Percentiles rank a stretch among this genome's conserved stretches.
phyloP scores from a whole-genome alignment of 371 early-diverging fungal genomes.

The Rhizopus delemar region DNA sequence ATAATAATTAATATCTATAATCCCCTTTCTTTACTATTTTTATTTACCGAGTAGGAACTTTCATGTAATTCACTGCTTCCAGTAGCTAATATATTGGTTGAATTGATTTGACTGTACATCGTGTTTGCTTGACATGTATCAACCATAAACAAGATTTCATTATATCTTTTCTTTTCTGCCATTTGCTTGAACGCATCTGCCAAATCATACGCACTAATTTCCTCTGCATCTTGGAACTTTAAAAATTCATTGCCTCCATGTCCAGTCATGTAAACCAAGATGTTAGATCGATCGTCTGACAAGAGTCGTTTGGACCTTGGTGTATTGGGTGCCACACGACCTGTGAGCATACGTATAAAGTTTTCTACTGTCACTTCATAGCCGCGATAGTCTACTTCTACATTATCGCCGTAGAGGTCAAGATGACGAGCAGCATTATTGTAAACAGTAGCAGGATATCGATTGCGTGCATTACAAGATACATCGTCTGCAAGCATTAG shows the following conservation, averaged over 20 bases:
- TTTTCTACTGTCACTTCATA: slow-evolving; percentile 98
- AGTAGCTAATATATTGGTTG: slow-evolving; percentile 90
- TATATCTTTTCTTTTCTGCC: slow-evolving; percentile 92
- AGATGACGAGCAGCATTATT: slow-evolving; percentile 80
- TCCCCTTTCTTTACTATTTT: neutral
- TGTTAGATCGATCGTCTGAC: slow-evolving; percentile 92
- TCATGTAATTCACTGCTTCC: slow-evolving; percentile 85
- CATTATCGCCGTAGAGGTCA: slow-evolving; percentile 91
- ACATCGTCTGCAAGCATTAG: slow-evolving; percentile 98
- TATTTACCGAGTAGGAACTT: slow-evolving; percentile 87
- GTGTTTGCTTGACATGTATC: slow-evolving; percentile 98
- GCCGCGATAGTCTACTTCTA: slow-evolving; percentile 97
- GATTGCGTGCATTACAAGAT: slow-evolving; percentile 94
- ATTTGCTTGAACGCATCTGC: slow-evolving; percentile 96
- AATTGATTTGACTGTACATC: slow-evolving; percentile 87
- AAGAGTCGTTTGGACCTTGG: slow-evolving; percentile 90
- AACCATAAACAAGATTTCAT: slow-evolving; percentile 94
- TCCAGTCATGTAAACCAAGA: slow-evolving; percentile 96
- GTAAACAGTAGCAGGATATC: slow-evolving; percentile 89
- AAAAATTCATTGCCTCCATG: slow-evolving; percentile 97
- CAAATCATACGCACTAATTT: slow-evolving; percentile 89
- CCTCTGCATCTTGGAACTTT: slow-evolving; percentile 97
- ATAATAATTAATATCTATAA: neutral
- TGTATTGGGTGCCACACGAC: slow-evolving; percentile 74
- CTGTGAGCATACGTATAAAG: slow-evolving; percentile 92